phyloP scores from a whole-genome alignment of 768 basidiomycete genomes.

The Suillus decipiens region DNA sequence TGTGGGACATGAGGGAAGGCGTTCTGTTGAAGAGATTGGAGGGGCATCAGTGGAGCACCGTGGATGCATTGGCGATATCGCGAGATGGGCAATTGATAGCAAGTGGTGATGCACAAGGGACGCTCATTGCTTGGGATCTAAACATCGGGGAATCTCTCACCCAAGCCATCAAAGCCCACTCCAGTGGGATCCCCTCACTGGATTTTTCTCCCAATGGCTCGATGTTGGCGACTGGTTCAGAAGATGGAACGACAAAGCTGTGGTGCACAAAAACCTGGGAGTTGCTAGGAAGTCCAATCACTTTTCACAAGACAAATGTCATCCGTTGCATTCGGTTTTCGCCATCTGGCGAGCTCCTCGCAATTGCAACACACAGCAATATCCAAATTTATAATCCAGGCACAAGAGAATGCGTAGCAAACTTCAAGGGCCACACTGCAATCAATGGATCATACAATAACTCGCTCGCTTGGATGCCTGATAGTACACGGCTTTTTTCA shows the following conservation, averaged over 20 bases:
- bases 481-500: background rate
- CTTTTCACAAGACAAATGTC: background rate
- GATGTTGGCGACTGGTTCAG: background rate
- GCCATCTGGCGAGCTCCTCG: background rate
- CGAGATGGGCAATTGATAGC: background rate
- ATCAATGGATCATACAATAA: background rate
- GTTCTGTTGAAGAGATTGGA: background rate
- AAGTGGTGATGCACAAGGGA: background rate
- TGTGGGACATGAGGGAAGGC: background rate
- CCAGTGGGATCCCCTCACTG: background rate
- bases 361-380: background rate
- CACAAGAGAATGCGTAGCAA: background rate
- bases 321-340: background rate
- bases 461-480: background rate
- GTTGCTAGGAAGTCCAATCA: background rate
- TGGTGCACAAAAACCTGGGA: background rate
- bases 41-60: background rate
- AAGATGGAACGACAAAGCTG: background rate
- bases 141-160: background rate
- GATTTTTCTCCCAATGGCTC: too few species aligned
- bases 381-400: background rate
- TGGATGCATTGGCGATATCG: background rate
- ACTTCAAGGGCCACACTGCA: background rate
- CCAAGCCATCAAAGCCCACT: background rate
- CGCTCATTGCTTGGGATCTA: background rate